phyloP scores from a whole-genome alignment of 75 land plant species.

The Picea sitchensis region DNA sequence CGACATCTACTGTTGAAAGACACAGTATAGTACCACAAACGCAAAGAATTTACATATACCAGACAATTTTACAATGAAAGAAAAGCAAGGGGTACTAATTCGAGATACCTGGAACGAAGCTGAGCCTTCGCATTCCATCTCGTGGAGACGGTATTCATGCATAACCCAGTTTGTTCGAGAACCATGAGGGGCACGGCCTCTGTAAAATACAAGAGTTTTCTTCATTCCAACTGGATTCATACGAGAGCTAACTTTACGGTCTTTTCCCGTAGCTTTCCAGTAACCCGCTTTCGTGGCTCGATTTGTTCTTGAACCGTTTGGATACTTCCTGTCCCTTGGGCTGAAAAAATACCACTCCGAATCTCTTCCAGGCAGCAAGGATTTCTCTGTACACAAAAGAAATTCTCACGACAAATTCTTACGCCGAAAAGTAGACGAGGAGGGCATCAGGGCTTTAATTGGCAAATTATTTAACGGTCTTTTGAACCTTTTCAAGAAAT shows the following conservation, averaged over 20 bases:
- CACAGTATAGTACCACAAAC: too few species aligned
- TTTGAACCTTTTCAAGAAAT: too few species aligned
- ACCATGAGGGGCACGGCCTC: slow-evolving; percentile 61
- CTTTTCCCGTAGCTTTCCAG: slow-evolving; percentile 78
- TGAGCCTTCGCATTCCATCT: slow-evolving; percentile 20
- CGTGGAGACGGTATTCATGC: slow-evolving; percentile 64
- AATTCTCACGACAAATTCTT: too few species aligned
- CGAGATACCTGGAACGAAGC: too few species aligned
- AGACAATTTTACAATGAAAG: too few species aligned
- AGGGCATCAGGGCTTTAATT: too few species aligned
- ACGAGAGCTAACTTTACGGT: slow-evolving; percentile 33
- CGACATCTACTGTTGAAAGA: too few species aligned
- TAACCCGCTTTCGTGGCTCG: slow-evolving; percentile 64
- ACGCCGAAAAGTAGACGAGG: too few species aligned
- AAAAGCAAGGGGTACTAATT: too few species aligned
- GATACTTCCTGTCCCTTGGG: slow-evolving; percentile 57
- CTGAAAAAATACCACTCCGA: slow-evolving; percentile 67
- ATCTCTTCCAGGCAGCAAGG: background rate
- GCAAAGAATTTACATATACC: too few species aligned
- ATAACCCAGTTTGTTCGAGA: slow-evolving; percentile 67
- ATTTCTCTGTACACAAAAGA: background rate
- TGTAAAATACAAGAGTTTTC: slow-evolving; percentile 65
- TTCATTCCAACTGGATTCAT: slow-evolving; percentile 41
- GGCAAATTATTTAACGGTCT: too few species aligned
- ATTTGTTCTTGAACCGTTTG: slow-evolving; percentile 57